Conservation (phyloP, 768 basidiomycete genomes). For the Auriscalpium microsporum region DNA sequence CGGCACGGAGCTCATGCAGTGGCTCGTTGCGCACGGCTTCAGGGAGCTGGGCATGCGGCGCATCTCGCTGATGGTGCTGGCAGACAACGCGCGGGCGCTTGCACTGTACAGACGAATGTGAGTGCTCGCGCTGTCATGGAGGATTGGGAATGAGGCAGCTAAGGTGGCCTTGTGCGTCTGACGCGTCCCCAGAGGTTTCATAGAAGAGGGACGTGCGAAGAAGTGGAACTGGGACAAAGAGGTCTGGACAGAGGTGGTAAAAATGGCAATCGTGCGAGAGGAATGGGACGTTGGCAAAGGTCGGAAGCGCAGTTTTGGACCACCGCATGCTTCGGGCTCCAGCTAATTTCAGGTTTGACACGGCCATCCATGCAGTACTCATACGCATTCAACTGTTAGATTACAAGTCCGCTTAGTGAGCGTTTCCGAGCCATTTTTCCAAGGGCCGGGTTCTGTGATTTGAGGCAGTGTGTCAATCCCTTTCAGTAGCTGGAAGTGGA, state of each 20-base stretch:
- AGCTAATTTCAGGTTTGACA: no score
- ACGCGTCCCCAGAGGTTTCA: slow-evolving; percentile 3
- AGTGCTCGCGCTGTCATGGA: neutral
- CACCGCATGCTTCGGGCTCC: no score
- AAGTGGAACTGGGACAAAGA: neutral
- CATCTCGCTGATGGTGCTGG: slow-evolving; percentile 2
- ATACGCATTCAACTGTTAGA: no score
- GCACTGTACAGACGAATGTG: slow-evolving; percentile 5
- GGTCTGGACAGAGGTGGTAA: slow-evolving; percentile 3
- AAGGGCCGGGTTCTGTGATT: no score
- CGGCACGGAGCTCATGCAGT: slow-evolving; percentile 9
- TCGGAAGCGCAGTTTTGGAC: neutral
- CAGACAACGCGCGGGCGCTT: slow-evolving; percentile 5
- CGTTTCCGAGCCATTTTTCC: no score
- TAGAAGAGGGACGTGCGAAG: neutral
- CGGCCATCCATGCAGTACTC: no score
- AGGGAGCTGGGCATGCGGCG: slow-evolving; percentile 4
- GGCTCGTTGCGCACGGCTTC: slow-evolving; percentile 5
- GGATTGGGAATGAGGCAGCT: no score
- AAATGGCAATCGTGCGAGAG: slow-evolving; percentile 6
- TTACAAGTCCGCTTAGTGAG: no score
- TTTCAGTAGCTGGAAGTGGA: no score
- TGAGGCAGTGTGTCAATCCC: no score
- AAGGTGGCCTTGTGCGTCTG: neutral
- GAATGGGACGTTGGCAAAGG: slow-evolving; percentile 3